A percentile compares a stretch with the other conserved stretches of the same genome.
These are phyloP conservation scores for Xylaria sp. DNA, from an alignment of 2,329 filamentous ascomycete species.

Conservation along the genomic window DNA sequence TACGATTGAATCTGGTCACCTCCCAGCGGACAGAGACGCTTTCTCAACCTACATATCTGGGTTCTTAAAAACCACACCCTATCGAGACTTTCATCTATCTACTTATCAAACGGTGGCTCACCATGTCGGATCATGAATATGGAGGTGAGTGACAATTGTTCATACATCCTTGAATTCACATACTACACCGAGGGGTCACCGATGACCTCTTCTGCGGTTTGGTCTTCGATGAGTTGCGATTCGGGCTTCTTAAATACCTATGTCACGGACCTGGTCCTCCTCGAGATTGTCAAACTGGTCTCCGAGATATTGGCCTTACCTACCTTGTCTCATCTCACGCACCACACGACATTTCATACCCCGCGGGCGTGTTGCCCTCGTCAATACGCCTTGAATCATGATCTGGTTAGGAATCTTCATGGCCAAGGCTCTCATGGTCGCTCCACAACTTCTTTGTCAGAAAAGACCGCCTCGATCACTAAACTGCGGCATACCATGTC, in stretches of 20 bases:
- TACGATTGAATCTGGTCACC: not conserved
- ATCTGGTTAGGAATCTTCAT: not conserved
- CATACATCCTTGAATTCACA: too few species aligned
- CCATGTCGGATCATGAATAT: conserved; percentile 72
- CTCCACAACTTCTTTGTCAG: conserved; percentile 6
- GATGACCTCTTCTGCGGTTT: too few species aligned
- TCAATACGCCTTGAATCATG: not conserved
- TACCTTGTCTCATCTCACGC: not conserved
- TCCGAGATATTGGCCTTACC: not conserved
- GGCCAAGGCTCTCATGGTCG: not conserved
- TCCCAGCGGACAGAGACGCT: not conserved
- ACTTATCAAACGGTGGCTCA: conserved; percentile 28
- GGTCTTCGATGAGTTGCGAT: not conserved
- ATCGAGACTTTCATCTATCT: not conserved
- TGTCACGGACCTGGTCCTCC: too few species aligned
- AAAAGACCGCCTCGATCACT: not conserved
- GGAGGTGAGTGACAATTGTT: conserved; percentile 56
- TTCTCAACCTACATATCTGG: not conserved
- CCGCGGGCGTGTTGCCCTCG: not conserved
- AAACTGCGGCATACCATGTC: conserved; percentile 2
- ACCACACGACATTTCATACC: not conserved
- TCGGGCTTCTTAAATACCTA: not conserved
- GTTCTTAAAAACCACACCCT: too few species aligned
- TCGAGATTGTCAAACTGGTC: not conserved
- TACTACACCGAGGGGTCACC: too few species aligned